phyloP scores from a whole-genome alignment of 148 eudicot species.

The Pouteria glomerata region DNA sequence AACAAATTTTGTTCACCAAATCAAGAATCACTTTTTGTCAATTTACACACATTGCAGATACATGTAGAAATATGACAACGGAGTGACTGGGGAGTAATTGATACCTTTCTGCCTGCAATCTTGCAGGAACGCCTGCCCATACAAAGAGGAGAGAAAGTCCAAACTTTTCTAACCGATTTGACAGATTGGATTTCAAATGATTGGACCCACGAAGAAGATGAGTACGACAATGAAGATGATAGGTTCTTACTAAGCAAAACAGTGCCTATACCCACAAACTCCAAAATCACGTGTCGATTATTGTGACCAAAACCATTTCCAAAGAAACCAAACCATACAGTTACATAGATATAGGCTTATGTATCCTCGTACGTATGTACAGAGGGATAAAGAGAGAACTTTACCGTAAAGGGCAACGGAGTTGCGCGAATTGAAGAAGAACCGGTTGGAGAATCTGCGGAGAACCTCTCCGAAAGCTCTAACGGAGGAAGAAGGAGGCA shows the following conservation, averaged over 20 bases:
- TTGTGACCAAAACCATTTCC: neutral
- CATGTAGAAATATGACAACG: neutral
- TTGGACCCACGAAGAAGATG: constrained; percentile 24
- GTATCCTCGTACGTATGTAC: neutral
- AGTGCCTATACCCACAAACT: constrained; percentile 29
- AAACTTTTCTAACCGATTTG: constrained; percentile 47
- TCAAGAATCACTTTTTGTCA: neutral
- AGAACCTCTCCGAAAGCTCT: constrained; percentile 35
- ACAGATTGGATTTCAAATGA: constrained; percentile 17
- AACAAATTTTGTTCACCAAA: neutral
- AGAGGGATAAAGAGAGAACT: constrained; percentile 12
- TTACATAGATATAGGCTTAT: neutral
- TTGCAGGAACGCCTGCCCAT: constrained; percentile 92
- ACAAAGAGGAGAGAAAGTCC: constrained; percentile 64
- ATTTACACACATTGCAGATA: neutral
- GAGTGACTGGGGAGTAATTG: neutral
- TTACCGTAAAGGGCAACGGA: constrained; percentile 23
- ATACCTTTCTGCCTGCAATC: constrained; percentile 88
- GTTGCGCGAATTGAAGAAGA: constrained; percentile 20
- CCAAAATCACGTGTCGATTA: neutral
- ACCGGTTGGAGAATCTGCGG: constrained; percentile 31
- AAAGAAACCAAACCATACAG: neutral
- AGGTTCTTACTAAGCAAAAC: constrained; percentile 24
- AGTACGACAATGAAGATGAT: constrained; percentile 33
- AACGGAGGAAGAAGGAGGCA: constrained; percentile 26